Conservation (phyloP, 371 early-diverging fungal genomes). For the Lichtheimia hyalospora region DNA sequence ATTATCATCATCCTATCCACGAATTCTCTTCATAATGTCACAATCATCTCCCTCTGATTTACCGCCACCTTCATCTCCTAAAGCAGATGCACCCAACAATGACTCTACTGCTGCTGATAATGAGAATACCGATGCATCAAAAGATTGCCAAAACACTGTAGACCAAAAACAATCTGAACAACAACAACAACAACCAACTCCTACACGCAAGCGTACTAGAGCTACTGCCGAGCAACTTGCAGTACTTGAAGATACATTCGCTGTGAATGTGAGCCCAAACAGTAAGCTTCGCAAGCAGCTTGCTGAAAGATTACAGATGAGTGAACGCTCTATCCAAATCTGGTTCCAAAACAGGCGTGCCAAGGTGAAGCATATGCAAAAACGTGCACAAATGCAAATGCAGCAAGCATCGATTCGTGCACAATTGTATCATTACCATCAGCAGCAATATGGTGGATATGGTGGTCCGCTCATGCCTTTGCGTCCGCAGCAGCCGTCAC, state of each 20-base stretch:
- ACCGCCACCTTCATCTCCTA: conserved; percentile 3
- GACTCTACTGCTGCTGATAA: background rate
- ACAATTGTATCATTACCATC: conserved; percentile 26
- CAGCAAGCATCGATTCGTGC: conserved; percentile 33
- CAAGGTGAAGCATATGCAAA: conserved; percentile 79
- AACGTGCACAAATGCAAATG: conserved; percentile 53
- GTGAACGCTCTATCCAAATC: conserved; percentile 91
- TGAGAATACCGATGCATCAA: background rate
- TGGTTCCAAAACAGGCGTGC: conserved; percentile 99
- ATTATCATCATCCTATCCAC: background rate
- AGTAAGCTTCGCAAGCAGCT: conserved; percentile 83
- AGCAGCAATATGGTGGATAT: conserved; percentile 16
- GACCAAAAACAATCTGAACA: conserved; percentile 1
- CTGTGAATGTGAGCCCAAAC: conserved; percentile 70
- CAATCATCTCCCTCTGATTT: background rate
- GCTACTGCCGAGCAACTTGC: conserved; percentile 76
- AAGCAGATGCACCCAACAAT: conserved; percentile 1
- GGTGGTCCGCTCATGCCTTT: conserved; percentile 14
- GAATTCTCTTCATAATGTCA: conserved; percentile 6
- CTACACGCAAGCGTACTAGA: conserved; percentile 62
- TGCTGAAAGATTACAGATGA: conserved; percentile 87
- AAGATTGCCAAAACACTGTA: background rate
- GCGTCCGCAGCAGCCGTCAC: conserved; percentile 8
- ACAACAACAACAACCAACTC: background rate
- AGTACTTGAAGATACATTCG: conserved; percentile 74